Percentiles rank a stretch among this genome's conserved stretches.
phyloP scores from a whole-genome alignment of 2,329 filamentous ascomycete genomes.

The Pyrenophora seminiperda region DNA sequence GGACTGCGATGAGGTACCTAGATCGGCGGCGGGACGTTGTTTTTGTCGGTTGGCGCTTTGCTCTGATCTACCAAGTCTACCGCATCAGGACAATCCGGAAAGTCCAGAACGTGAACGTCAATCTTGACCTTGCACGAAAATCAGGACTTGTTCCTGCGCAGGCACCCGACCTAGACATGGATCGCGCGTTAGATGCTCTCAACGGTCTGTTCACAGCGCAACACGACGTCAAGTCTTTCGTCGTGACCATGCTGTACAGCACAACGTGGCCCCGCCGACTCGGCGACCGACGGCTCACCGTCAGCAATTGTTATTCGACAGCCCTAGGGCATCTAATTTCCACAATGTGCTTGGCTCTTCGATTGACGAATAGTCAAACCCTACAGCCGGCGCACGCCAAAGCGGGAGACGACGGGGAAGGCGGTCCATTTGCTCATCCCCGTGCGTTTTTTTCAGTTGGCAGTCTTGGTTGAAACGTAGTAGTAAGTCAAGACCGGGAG shows the following conservation, averaged over 20 bases:
- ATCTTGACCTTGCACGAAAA: slow-evolving; percentile 8
- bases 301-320: slow-evolving; percentile 17
- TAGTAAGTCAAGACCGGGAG: slow-evolving; percentile 10
- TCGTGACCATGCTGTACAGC: slow-evolving; percentile 18
- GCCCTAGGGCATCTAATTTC: slow-evolving; percentile 20
- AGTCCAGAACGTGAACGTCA: slow-evolving; percentile 20
- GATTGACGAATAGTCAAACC: slow-evolving; percentile 17
- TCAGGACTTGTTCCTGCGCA: slow-evolving; percentile 20
- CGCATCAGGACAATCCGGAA: slow-evolving; percentile 7
- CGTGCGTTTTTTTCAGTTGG: slow-evolving; percentile 23
- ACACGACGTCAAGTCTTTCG: slow-evolving; percentile 12
- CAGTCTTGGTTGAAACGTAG: slow-evolving; percentile 23
- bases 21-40: slow-evolving; percentile 19
- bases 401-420: slow-evolving; percentile 19
- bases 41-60: slow-evolving; percentile 16
- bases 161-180: slow-evolving; percentile 16
- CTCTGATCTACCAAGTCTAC: slow-evolving; percentile 1
- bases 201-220: slow-evolving; percentile 13
- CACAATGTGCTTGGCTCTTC: slow-evolving; percentile 21
- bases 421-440: slow-evolving; percentile 19
- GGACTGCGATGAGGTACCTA: too few species aligned
- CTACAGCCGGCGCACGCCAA: slow-evolving; percentile 16
- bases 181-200: slow-evolving; percentile 11
- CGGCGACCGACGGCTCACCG: slow-evolving; percentile 10
- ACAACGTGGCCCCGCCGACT: slow-evolving; percentile 25